phyloP scores from a whole-genome alignment of 441 rosid species.

The Brassica hybrid region DNA sequence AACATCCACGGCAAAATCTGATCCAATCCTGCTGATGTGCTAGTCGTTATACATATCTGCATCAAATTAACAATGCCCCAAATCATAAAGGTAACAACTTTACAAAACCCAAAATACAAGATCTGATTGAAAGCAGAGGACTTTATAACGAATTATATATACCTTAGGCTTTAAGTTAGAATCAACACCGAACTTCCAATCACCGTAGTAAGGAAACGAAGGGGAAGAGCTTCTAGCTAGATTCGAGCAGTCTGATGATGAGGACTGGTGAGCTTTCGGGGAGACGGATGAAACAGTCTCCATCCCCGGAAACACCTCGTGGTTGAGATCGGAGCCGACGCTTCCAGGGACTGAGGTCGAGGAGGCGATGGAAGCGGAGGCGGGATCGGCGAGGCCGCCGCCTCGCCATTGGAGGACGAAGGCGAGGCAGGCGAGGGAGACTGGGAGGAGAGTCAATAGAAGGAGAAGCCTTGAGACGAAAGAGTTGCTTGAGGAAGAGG shows the following conservation, averaged over 20 bases:
- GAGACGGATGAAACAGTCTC: slow-evolving; percentile 71
- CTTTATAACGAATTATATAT: neutral
- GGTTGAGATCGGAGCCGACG: slow-evolving; percentile 56
- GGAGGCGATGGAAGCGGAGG: slow-evolving; percentile 49
- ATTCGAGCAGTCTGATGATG: slow-evolving; percentile 62
- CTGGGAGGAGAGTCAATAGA: slow-evolving; percentile 85
- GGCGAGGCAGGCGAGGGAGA: slow-evolving; percentile 86
- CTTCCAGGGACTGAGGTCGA: slow-evolving; percentile 74
- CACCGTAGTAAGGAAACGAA: slow-evolving; percentile 82
- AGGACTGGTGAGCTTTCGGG: slow-evolving; percentile 57
- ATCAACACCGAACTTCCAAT: slow-evolving; percentile 78
- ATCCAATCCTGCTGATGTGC: slow-evolving; percentile 77
- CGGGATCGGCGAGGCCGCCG: slow-evolving; percentile 68
- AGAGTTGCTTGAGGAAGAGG: slow-evolving; percentile 53
- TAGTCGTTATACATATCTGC: slow-evolving; percentile 74
- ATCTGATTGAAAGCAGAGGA: slow-evolving; percentile 21
- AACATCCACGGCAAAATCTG: slow-evolving; percentile 90
- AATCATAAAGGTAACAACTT: slow-evolving; percentile 7
- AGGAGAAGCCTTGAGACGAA: slow-evolving; percentile 70
- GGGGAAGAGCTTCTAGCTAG: slow-evolving; percentile 80
- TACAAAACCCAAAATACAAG: slow-evolving; percentile 20
- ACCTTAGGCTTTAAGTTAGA: slow-evolving; percentile 83
- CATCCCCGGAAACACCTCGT: slow-evolving; percentile 93
- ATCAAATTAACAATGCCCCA: slow-evolving; percentile 17
- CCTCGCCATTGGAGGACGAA: slow-evolving; percentile 94